Conservation (phyloP, 495 filamentous ascomycete genomes). For the Penicillium silybi region DNA sequence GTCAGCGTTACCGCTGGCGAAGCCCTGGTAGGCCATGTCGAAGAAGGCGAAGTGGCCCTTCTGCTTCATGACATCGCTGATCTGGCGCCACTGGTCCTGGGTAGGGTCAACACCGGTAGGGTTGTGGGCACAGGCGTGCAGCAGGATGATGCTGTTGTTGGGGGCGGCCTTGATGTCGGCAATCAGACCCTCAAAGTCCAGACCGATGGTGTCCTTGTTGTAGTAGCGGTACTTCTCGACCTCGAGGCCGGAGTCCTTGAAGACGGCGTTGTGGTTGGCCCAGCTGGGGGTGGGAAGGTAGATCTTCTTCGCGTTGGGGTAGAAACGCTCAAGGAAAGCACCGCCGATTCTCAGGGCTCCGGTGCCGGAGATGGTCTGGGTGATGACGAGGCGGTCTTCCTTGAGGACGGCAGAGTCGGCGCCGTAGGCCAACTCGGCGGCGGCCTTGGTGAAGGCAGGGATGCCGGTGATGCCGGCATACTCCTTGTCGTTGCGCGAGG, state of each 20-base stretch:
- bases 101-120: constrained; percentile 97
- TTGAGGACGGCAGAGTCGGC: constrained; percentile 68
- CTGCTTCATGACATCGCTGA: constrained; percentile 84
- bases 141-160: constrained; percentile 79
- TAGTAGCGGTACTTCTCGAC: constrained; percentile 97
- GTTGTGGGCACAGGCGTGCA: constrained; percentile 98
- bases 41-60: constrained; percentile 94
- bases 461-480: constrained; percentile 97
- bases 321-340: constrained; percentile 87
- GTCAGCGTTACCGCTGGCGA: constrained; percentile 88
- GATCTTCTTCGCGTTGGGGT: constrained; percentile 84
- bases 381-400: constrained; percentile 80
- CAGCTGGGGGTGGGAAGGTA: constrained; percentile 95
- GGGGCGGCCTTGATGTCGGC: constrained; percentile 88
- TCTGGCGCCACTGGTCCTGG: constrained; percentile 86
- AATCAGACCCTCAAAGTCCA: constrained; percentile 94
- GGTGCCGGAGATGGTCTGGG: constrained; percentile 96
- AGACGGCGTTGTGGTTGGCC: constrained; percentile 97
- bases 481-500: constrained; percentile 82
- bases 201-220: constrained; percentile 96
- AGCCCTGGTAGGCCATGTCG: constrained; percentile 99
- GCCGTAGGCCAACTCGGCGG: constrained; percentile 87
- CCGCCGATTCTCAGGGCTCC: constrained; percentile 92
- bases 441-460: constrained; percentile 87
- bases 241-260: constrained; percentile 86